Conservation (phyloP, 2,329 filamentous ascomycete genomes). For the Aspergillus caelatus region DNA sequence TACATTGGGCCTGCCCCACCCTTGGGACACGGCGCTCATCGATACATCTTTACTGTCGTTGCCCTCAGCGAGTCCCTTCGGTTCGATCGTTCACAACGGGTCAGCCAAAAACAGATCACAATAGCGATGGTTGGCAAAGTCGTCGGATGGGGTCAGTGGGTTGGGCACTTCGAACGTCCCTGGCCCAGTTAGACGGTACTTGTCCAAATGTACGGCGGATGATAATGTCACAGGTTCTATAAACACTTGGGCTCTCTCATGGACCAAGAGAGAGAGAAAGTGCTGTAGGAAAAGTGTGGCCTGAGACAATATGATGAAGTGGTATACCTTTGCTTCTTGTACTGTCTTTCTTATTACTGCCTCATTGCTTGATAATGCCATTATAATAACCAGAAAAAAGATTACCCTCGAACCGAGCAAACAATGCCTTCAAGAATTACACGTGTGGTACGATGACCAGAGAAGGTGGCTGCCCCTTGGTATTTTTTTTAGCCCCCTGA, state of each 20-base stretch:
- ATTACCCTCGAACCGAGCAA: not conserved
- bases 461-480: not conserved
- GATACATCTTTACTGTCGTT: slow-evolving; percentile 37
- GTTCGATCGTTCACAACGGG: slow-evolving; percentile 20
- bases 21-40: slow-evolving; percentile 35
- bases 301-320: not conserved
- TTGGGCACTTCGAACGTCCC: not conserved
- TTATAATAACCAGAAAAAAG: not conserved
- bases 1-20: slow-evolving; percentile 33
- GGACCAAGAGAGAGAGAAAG: not conserved
- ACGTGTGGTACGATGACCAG: not conserved
- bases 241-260: slow-evolving; percentile 36
- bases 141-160: slow-evolving; percentile 12
- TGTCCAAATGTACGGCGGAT: not conserved
- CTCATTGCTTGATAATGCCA: not conserved
- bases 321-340: not conserved
- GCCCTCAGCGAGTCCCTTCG: slow-evolving; percentile 30
- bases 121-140: slow-evolving; percentile 33
- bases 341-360: not conserved
- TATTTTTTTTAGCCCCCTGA: not conserved
- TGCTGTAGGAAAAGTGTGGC: not conserved
- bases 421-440: not conserved
- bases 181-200: not conserved
- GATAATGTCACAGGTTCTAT: slow-evolving; percentile 19
- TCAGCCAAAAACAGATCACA: slow-evolving; percentile 31